phyloP scores from a whole-genome alignment of 352 stramenopile species.

The Phytophthora pinifolia region DNA sequence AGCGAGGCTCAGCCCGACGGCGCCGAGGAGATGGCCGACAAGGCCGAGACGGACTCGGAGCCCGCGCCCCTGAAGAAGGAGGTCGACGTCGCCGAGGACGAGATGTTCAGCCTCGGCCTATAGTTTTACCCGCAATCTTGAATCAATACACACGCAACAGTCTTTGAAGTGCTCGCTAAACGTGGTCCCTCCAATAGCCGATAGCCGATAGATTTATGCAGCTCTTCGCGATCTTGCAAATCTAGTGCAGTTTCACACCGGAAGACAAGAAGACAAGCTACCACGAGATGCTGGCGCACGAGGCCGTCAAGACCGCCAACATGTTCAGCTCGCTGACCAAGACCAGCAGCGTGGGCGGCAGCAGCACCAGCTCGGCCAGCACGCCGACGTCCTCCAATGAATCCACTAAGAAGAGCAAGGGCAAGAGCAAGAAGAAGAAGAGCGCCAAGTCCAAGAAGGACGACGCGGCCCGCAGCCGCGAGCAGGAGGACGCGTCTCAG shows the following conservation, averaged over 20 bases:
- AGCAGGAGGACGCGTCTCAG: conserved; percentile 27
- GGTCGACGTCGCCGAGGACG: conserved; percentile 42
- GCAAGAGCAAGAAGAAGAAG: conserved; percentile 41
- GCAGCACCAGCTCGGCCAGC: conserved; percentile 27
- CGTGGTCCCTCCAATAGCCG: neutral
- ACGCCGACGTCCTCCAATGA: conserved; percentile 24
- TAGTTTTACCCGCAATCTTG: conserved; percentile 33
- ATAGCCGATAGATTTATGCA: conserved; percentile 2
- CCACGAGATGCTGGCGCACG: conserved; percentile 28
- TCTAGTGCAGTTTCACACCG: conserved; percentile 17
- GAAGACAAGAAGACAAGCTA: conserved; percentile 3
- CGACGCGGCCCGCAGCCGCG: conserved; percentile 1
- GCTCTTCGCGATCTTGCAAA: conserved; percentile 17
- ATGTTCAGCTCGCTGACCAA: conserved; percentile 40
- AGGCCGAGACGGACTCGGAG: neutral
- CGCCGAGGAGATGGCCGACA: conserved; percentile 4
- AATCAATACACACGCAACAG: conserved; percentile 27
- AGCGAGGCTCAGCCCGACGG: conserved; percentile 19
- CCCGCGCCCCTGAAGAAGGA: conserved; percentile 6
- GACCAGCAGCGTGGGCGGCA: conserved; percentile 24
- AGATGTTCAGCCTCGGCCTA: conserved; percentile 82
- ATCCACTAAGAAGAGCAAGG: conserved; percentile 24
- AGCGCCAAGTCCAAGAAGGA: conserved; percentile 19
- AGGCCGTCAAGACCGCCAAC: conserved; percentile 38
- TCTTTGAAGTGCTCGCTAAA: too few relatives aligned